Evolutionary conservation across 2,329 filamentous ascomycete species (phyloP).

Genomic region (Penicillium sp.): DNA sequence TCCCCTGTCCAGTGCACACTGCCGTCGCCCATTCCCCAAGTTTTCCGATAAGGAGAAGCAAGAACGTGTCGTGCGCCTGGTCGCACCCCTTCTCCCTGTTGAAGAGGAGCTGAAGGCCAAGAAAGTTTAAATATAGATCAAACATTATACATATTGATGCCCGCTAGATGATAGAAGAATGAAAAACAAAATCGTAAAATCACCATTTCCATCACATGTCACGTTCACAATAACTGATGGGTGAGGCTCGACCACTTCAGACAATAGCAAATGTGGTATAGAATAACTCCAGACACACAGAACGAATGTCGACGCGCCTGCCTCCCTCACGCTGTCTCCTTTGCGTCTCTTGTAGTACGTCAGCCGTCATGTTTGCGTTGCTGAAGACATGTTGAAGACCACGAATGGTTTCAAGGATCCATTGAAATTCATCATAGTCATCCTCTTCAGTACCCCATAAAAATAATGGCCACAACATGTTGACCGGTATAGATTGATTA

Average conservation of each 20-base stretch:
- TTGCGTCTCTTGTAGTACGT: conserved; percentile 41
- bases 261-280: background rate
- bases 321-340: conserved; percentile 34
- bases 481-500: conserved; percentile 43
- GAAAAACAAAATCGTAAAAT: background rate
- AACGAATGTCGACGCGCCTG: background rate
- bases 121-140: background rate
- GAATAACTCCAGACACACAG: background rate
- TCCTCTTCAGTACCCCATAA: conserved; percentile 58
- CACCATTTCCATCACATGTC: background rate
- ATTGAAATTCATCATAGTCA: conserved; percentile 51
- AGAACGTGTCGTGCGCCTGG: background rate
- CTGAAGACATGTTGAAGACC: conserved; percentile 39
- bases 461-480: conserved; percentile 57
- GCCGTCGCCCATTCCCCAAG: conserved; percentile 54
- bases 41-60: conserved; percentile 36
- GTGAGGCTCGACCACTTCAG: background rate
- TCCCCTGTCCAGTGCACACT: conserved; percentile 51
- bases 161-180: background rate
- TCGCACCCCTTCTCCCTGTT: background rate
- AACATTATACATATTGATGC: background rate
- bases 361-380: conserved; percentile 41
- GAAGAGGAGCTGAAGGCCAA: background rate
- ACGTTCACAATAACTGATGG: background rate
- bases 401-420: conserved; percentile 44